Evolutionary conservation across 1,139 yeast species (phyloP).

Genomic region (Blastobotrys elegans): DNA sequence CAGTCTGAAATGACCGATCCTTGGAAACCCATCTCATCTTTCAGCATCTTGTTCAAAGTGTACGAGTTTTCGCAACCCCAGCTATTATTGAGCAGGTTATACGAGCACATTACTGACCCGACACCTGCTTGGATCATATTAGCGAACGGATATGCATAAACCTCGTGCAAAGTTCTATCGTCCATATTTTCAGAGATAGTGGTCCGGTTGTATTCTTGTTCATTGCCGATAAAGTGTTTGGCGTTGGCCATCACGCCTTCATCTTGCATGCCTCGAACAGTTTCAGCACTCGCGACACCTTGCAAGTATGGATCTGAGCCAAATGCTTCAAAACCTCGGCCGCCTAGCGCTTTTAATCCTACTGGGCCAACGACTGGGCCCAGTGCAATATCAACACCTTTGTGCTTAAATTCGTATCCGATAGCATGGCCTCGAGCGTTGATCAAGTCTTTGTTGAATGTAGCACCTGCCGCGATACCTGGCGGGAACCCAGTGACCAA

Average conservation of each 20-base stretch:
- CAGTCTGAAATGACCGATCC: slow-evolving; percentile 65
- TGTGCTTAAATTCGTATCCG: slow-evolving; percentile 50
- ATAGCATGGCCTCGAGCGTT: slow-evolving; percentile 52
- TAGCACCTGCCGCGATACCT: slow-evolving; percentile 54
- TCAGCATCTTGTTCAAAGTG: slow-evolving; percentile 49
- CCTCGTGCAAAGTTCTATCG: slow-evolving; percentile 59
- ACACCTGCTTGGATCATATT: slow-evolving; percentile 57
- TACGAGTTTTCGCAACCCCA: slow-evolving; percentile 61
- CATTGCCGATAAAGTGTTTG: slow-evolving; percentile 55
- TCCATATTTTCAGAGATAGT: slow-evolving; percentile 42
- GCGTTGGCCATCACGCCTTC: slow-evolving; percentile 54
- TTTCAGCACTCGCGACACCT: slow-evolving; percentile 51
- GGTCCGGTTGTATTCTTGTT: slow-evolving; percentile 43
- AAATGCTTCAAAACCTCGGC: slow-evolving; percentile 64
- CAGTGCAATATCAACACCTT: slow-evolving; percentile 55
- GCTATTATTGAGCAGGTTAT: slow-evolving; percentile 54
- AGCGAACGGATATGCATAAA: slow-evolving; percentile 63
- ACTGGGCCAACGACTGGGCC: slow-evolving; percentile 69
- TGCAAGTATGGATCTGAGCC: slow-evolving; percentile 61
- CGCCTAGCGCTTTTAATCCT: slow-evolving; percentile 59
- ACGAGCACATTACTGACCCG: slow-evolving; percentile 61
- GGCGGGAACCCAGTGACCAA: slow-evolving; percentile 55
- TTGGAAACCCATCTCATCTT: slow-evolving; percentile 61
- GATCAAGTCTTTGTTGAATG: slow-evolving; percentile 52
- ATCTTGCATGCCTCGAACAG: slow-evolving; percentile 54